phyloP scores from a whole-genome alignment of 169 alveolate genomes.

The Neospora caninum region DNA sequence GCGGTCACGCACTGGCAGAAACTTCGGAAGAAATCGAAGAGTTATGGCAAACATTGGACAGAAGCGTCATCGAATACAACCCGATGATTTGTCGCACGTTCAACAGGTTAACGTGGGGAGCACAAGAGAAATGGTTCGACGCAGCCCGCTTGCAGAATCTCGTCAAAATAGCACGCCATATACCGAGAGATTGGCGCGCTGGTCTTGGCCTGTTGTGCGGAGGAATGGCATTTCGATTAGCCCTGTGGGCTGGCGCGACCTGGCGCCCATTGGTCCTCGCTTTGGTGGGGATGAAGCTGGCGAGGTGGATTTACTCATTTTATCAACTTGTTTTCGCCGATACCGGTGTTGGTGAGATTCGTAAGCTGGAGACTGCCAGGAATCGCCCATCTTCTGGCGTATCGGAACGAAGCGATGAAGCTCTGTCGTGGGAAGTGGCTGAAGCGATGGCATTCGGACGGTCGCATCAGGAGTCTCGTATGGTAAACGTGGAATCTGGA shows the following conservation, averaged over 20 bases:
- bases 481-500: neutral
- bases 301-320: neutral
- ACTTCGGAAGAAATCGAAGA: neutral
- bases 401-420: neutral
- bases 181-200: neutral
- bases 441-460: no score
- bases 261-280: neutral
- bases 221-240: neutral
- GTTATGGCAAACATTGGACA: neutral
- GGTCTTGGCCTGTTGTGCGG: slow-evolving; percentile 1
- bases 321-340: neutral
- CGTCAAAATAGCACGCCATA: neutral
- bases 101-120: neutral
- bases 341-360: neutral
- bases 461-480: neutral
- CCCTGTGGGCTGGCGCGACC: neutral
- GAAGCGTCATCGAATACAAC: neutral
- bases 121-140: slow-evolving; percentile 1
- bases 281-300: neutral
- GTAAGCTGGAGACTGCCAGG: neutral
- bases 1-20: neutral
- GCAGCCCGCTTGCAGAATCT: neutral
- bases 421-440: neutral
- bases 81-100: neutral
- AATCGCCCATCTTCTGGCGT: neutral